Evolutionary conservation across 1,284 basidiomycete species (phyloP).

Genomic region (Cerioporus squamosus): DNA sequence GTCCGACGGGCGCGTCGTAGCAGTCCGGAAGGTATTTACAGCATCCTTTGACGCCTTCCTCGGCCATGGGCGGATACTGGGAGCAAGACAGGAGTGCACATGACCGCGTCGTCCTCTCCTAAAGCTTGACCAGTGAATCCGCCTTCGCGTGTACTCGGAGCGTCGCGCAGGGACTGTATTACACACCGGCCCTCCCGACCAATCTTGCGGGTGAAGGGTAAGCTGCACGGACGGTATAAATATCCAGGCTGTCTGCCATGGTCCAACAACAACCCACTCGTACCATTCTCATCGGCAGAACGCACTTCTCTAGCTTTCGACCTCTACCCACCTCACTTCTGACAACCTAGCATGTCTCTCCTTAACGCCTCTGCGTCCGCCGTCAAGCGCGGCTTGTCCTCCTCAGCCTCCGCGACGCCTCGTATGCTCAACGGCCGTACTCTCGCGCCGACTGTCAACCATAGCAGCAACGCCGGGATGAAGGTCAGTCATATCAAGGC

Average conservation of each 20-base stretch:
- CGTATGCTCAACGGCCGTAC: conserved; percentile 18
- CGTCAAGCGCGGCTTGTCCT: conserved; percentile 16
- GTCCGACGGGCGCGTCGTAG: background rate
- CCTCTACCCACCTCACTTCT: too few relatives aligned
- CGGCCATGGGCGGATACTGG: too few relatives aligned
- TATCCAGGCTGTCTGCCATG: too few relatives aligned
- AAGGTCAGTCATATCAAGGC: conserved; percentile 23
- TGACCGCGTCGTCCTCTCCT: background rate
- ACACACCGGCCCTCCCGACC: background rate
- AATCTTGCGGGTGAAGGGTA: background rate
- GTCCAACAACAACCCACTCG: too few relatives aligned
- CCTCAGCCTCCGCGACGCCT: conserved; percentile 5
- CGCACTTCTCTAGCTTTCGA: too few relatives aligned
- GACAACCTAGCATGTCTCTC: conserved; percentile 12
- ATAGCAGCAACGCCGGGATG: conserved; percentile 20
- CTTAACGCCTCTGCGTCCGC: conserved; percentile 18
- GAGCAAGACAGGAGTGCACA: background rate
- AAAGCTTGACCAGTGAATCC: background rate
- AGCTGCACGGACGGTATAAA: too few relatives aligned
- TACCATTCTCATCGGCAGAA: too few relatives aligned
- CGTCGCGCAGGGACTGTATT: background rate
- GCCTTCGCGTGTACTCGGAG: conserved; percentile 12
- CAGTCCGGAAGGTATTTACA: background rate
- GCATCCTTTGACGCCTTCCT: background rate
- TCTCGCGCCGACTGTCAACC: conserved; percentile 15